phyloP scores from a whole-genome alignment of 2,329 filamentous ascomycete genomes.

The Clarireedia hainanense region DNA sequence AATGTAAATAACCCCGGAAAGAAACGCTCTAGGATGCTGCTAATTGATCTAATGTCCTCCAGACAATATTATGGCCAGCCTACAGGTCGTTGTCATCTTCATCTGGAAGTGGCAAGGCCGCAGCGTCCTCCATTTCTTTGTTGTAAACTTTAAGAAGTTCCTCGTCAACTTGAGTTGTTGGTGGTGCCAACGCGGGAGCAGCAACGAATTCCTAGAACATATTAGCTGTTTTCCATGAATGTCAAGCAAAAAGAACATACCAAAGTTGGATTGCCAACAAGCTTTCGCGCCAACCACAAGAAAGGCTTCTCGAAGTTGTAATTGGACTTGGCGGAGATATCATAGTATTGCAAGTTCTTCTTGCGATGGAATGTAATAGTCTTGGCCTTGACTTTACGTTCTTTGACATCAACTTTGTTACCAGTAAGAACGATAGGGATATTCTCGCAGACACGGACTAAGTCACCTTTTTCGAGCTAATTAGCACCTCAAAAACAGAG shows the following conservation, averaged over 20 bases:
- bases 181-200: constrained; percentile 86
- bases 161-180: constrained; percentile 84
- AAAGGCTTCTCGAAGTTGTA: constrained; percentile 99
- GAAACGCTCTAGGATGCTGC: constrained; percentile 30
- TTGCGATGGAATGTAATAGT: constrained; percentile 99
- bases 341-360: constrained; percentile 99
- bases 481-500: constrained; percentile 12
- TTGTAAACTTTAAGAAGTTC: constrained; percentile 73
- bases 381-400: constrained; percentile 99
- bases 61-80: constrained; percentile 13
- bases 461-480: constrained; percentile 58
- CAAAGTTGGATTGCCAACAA: constrained; percentile 84
- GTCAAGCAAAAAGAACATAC: constrained; percentile 42
- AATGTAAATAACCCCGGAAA: constrained; percentile 28
- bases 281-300: constrained; percentile 98
- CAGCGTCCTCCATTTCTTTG: constrained; percentile 80
- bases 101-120: constrained; percentile 78
- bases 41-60: constrained; percentile 13
- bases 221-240: constrained; percentile 13
- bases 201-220: constrained; percentile 80
- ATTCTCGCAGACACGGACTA: constrained; percentile 98
- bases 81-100: constrained; percentile 71
- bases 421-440: constrained; percentile 96
- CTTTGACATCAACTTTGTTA: constrained; percentile 99
- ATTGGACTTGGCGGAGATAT: constrained; percentile 99